These are phyloP conservation scores for Penicillium paradoxum DNA, from an alignment of 495 filamentous ascomycete species.

Conservation along the genomic window DNA sequence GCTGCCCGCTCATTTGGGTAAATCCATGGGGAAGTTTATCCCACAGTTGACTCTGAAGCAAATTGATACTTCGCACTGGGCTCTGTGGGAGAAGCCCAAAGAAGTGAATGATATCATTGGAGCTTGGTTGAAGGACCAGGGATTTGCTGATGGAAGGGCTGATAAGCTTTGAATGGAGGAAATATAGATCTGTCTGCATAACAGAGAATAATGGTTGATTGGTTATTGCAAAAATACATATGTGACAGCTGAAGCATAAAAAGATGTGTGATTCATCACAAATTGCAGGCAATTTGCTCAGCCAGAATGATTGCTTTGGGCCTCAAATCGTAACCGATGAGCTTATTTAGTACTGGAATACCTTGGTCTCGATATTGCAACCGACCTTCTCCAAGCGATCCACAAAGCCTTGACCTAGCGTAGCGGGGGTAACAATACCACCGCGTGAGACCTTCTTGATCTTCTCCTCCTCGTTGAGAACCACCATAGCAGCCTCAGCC, in stretches of 20 bases:
- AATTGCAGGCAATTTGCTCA: background rate
- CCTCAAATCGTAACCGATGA: background rate
- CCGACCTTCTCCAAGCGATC: conserved; percentile 63
- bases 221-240: conserved; percentile 1
- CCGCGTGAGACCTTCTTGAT: conserved; percentile 54
- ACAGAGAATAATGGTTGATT: background rate
- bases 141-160: conserved; percentile 14
- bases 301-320: background rate
- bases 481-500: conserved; percentile 63
- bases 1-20: conserved; percentile 60
- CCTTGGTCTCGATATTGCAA: conserved; percentile 53
- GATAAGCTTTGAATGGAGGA: conserved; percentile 18
- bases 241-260: background rate
- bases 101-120: conserved; percentile 48
- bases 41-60: conserved; percentile 54
- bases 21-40: conserved; percentile 61
- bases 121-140: conserved; percentile 45
- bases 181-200: background rate
- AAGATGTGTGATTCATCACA: background rate
- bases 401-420: conserved; percentile 69
- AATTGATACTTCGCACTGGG: conserved; percentile 66
- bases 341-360: conserved; percentile 28
- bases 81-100: conserved; percentile 57
- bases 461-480: conserved; percentile 60
- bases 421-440: conserved; percentile 79